Evolutionary conservation across 257 asterid species (phyloP).

Genomic region (Nicotiana tabacum): DNA sequence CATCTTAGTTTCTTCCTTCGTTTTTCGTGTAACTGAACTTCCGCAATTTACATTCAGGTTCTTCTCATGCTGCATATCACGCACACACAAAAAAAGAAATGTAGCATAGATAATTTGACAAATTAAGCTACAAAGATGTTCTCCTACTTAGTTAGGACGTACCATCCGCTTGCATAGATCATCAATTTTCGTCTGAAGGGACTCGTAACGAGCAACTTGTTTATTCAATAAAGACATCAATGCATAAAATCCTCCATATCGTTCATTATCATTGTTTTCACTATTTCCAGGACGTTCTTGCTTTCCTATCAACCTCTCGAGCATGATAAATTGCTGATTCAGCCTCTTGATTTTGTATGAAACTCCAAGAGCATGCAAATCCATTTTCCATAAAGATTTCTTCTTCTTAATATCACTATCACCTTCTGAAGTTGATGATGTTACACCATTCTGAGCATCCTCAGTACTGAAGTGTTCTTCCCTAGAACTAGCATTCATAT

Average conservation of each 20-base stretch:
- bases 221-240: conserved; percentile 59
- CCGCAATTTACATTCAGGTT: conserved; percentile 32
- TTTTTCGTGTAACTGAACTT: conserved; percentile 40
- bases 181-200: conserved; percentile 74
- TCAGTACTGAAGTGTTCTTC: conserved; percentile 30
- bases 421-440: conserved; percentile 33
- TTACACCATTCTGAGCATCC: conserved; percentile 16
- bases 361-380: conserved; percentile 88
- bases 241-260: conserved; percentile 35
- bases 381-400: conserved; percentile 56
- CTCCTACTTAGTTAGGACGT: conserved; percentile 10
- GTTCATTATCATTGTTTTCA: conserved; percentile 22
- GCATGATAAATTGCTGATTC: conserved; percentile 77
- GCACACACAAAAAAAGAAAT: neutral
- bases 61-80: conserved; percentile 52
- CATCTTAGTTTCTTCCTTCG: conserved; percentile 61
- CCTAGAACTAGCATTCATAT: conserved; percentile 21
- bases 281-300: conserved; percentile 42
- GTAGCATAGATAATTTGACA: neutral
- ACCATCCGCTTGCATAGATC: conserved; percentile 87
- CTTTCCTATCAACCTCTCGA: conserved; percentile 71
- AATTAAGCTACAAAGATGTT: neutral
- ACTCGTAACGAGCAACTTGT: conserved; percentile 71
- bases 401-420: conserved; percentile 26
- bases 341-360: conserved; percentile 92